Conservation (phyloP, 495 filamentous ascomycete species). For the Hypoxylon cercidicola region DNA sequence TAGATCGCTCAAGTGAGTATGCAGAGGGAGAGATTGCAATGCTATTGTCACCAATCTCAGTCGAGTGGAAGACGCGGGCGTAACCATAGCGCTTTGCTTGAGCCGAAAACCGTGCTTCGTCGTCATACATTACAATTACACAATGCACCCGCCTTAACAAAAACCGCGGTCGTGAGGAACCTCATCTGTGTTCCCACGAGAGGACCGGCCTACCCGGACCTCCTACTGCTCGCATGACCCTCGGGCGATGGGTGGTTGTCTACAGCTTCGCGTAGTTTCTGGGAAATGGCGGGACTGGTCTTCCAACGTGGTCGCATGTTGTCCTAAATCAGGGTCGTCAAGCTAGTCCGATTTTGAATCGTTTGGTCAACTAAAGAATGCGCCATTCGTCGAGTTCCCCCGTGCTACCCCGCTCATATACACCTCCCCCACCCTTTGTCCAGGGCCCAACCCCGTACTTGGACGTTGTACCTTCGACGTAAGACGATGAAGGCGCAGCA, state of each 20-base stretch:
- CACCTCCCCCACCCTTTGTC: constrained; percentile 32
- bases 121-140: constrained; percentile 27
- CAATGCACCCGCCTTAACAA: constrained; percentile 8
- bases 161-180: neutral
- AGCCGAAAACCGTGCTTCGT: constrained; percentile 15
- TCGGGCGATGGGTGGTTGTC: constrained; percentile 6
- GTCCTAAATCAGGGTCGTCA: constrained; percentile 33
- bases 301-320: constrained; percentile 34
- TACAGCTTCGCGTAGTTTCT: constrained; percentile 6
- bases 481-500: constrained; percentile 31
- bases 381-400: constrained; percentile 34
- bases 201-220: neutral
- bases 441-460: constrained; percentile 27
- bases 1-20: constrained; percentile 1
- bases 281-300: constrained; percentile 14
- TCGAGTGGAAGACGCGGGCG: constrained; percentile 8
- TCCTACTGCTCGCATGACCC: neutral
- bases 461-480: constrained; percentile 20
- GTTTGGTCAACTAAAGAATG: constrained; percentile 36
- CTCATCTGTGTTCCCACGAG: neutral
- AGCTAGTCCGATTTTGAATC: constrained; percentile 42
- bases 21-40: constrained; percentile 1
- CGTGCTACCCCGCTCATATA: constrained; percentile 39
- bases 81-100: constrained; percentile 3
- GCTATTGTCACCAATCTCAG: constrained; percentile 4